Percentiles rank a stretch among this genome's conserved stretches.
Evolutionary conservation across 495 filamentous ascomycete species (phyloP).

Genomic region (Tetracladium setigerum): DNA sequence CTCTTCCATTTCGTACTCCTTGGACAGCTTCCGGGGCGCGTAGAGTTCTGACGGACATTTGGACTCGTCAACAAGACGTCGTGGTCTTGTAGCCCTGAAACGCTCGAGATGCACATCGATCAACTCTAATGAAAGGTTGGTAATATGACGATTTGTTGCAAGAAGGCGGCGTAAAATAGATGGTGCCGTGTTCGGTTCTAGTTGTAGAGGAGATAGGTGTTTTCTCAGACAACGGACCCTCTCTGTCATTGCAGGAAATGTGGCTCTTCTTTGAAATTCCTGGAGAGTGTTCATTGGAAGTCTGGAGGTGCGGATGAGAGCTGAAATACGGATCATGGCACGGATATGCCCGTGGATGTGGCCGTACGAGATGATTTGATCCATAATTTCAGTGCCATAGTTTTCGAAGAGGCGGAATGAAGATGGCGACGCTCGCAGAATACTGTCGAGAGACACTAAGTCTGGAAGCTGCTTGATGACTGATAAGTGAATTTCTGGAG

Average conservation of each 20-base stretch:
- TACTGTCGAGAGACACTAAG: slow-evolving; percentile 7
- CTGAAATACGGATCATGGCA: not conserved
- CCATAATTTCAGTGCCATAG: not conserved
- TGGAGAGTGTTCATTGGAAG: too few species aligned
- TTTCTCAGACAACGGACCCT: too few species aligned
- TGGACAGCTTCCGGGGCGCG: not conserved
- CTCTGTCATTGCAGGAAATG: too few species aligned
- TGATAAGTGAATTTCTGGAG: slow-evolving; percentile 1
- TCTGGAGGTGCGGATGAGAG: not conserved
- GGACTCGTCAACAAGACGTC: too few species aligned
- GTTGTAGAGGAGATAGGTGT: too few species aligned
- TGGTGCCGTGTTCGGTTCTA: not conserved
- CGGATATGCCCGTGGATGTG: slow-evolving; percentile 1
- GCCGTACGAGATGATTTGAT: not conserved
- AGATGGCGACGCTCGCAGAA: slow-evolving; percentile 4
- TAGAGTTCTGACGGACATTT: not conserved
- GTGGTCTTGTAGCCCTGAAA: slow-evolving; percentile 1
- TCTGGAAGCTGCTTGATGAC: slow-evolving; percentile 2
- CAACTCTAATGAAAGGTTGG: not conserved
- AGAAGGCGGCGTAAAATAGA: slow-evolving; percentile 1
- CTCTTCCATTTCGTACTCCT: not conserved
- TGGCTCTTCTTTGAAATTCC: too few species aligned
- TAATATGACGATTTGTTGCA: slow-evolving; percentile 1
- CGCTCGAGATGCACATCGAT: not conserved
- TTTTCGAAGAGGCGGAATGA: slow-evolving; percentile 1